phyloP scores from a whole-genome alignment of 106 monocot genomes.

The Cymbidium sinense region DNA sequence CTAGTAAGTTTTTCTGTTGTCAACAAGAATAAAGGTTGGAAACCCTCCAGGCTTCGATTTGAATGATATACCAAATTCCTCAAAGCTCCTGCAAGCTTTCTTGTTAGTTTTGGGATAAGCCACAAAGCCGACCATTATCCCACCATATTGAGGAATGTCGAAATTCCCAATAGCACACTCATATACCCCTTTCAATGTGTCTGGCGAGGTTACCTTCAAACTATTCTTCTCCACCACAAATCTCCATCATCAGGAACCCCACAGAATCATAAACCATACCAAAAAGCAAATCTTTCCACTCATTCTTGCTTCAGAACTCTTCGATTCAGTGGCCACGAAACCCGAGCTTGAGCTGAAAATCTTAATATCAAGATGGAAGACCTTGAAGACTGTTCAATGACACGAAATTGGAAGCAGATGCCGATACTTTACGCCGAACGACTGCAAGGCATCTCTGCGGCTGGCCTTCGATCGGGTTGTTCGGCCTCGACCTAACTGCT shows the following conservation, averaged over 20 bases:
- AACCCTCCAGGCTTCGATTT: constrained; percentile 36
- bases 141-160: constrained; percentile 47
- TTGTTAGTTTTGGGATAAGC: constrained; percentile 29
- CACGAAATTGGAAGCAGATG: background rate
- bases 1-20: too few species aligned
- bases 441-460: background rate
- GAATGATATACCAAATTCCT: constrained; percentile 30
- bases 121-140: constrained; percentile 50
- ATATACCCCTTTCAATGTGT: constrained; percentile 23
- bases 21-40: constrained; percentile 51
- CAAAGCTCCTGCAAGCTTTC: constrained; percentile 41
- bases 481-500: too few species aligned
- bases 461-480: too few species aligned
- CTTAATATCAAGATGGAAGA: background rate
- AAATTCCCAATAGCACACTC: constrained; percentile 32
- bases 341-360: background rate
- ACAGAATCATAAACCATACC: constrained; percentile 13
- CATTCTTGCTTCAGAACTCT: constrained; percentile 16
- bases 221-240: constrained; percentile 74
- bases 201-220: constrained; percentile 37
- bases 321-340: background rate
- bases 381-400: background rate
- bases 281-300: constrained; percentile 18
- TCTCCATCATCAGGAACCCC: constrained; percentile 10
- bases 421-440: background rate